Evolutionary conservation across 148 eudicot species (phyloP).

Genomic region (Chenopodium quinoa): DNA sequence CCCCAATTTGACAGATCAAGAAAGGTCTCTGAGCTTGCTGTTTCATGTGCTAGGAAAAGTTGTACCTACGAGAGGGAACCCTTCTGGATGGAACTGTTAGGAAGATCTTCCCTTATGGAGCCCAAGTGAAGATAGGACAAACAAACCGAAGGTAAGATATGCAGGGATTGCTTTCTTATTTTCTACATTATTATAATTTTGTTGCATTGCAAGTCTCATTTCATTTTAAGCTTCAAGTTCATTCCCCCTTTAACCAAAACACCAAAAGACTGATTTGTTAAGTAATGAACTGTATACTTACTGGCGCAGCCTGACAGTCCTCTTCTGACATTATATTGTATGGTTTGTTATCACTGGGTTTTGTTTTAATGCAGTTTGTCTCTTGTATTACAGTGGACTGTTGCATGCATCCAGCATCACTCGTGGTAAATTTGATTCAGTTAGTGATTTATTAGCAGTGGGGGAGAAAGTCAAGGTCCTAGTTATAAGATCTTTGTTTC

Average conservation of each 20-base stretch:
- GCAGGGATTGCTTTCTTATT: conserved; percentile 14
- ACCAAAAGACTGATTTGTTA: neutral
- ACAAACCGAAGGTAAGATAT: conserved; percentile 60
- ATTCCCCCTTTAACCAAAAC: no score
- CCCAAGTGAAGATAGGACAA: conserved; percentile 80
- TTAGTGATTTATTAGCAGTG: conserved; percentile 50
- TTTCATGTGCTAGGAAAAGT: conserved; percentile 48
- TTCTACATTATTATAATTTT: neutral
- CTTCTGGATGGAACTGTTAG: conserved; percentile 79
- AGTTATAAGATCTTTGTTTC: conserved; percentile 70
- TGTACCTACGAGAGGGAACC: conserved; percentile 66
- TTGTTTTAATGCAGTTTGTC: neutral
- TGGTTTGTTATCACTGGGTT: neutral
- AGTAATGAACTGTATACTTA: neutral
- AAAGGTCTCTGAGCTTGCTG: conserved; percentile 21
- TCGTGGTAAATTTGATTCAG: conserved; percentile 43
- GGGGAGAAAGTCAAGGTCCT: conserved; percentile 83
- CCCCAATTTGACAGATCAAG: conserved; percentile 4
- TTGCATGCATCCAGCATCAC: conserved; percentile 76
- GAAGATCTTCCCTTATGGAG: conserved; percentile 82
- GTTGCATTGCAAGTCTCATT: neutral
- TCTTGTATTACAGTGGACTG: conserved; percentile 62
- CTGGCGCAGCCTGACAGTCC: neutral
- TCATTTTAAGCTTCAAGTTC: neutral
- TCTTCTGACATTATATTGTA: conserved; percentile 4